Evolutionary conservation across 2,329 filamentous ascomycete genomes (phyloP).

Genomic region (Exophiala phaeomuriformis): DNA sequence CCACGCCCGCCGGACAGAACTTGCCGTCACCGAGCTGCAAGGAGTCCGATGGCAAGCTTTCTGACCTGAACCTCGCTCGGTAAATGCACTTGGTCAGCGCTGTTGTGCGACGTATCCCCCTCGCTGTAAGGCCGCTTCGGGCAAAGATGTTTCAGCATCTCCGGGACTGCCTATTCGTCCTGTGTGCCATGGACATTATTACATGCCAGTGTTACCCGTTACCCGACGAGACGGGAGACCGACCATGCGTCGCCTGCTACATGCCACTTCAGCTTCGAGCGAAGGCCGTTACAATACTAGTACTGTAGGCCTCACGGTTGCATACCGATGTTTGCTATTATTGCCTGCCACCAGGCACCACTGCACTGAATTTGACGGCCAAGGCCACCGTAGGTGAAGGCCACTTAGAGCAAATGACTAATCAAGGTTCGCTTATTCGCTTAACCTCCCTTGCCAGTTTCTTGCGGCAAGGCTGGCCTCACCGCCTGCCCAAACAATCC

Average conservation of each 20-base stretch:
- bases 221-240: no score
- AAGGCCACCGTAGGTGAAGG: no score
- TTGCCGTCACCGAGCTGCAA: not conserved
- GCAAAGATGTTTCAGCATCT: not conserved
- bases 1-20: not conserved
- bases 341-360: no score
- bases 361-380: not conserved
- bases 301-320: no score
- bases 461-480: not conserved
- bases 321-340: no score
- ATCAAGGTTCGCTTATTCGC: not conserved
- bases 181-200: no score
- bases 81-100: no score
- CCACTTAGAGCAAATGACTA: not conserved
- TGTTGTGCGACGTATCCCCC: no score
- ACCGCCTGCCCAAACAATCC: slow-evolving; percentile 2
- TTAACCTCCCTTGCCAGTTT: slow-evolving; percentile 1
- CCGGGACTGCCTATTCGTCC: not conserved
- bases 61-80: not conserved
- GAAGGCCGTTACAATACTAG: no score
- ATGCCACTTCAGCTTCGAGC: no score
- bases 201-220: no score
- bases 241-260: no score
- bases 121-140: not conserved
- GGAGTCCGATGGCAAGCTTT: not conserved